These are phyloP conservation scores for Crotalaria pallida DNA, from an alignment of 306 rosid species.

Conservation along the genomic window DNA sequence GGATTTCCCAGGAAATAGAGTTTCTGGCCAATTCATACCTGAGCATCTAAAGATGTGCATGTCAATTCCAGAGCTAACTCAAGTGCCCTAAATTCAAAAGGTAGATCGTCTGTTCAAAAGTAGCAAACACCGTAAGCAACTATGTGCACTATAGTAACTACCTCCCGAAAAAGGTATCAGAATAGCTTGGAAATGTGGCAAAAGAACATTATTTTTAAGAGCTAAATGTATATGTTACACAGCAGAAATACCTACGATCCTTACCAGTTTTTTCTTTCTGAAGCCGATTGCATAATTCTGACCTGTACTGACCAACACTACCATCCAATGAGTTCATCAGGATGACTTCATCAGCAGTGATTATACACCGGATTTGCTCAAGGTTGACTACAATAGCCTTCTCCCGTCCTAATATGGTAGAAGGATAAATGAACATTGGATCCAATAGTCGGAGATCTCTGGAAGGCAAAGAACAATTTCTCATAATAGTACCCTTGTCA, in stretches of 20 bases:
- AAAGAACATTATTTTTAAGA: not conserved
- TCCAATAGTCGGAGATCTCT: constrained; percentile 93
- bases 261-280: constrained; percentile 69
- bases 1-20: not conserved
- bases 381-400: constrained; percentile 91
- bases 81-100: constrained; percentile 87
- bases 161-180: not conserved
- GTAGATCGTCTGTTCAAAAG: constrained; percentile 79
- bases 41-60: constrained; percentile 86
- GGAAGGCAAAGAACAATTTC: constrained; percentile 80
- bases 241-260: constrained; percentile 5
- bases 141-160: not conserved
- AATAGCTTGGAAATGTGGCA: not conserved
- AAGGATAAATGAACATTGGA: constrained; percentile 88
- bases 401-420: constrained; percentile 80
- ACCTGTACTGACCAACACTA: constrained; percentile 66
- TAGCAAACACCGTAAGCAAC: constrained; percentile 28
- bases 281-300: constrained; percentile 73
- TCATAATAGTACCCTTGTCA: constrained; percentile 92
- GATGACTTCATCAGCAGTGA: constrained; percentile 87
- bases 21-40: constrained; percentile 45
- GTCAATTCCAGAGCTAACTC: constrained; percentile 91
- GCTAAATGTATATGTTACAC: constrained; percentile 16
- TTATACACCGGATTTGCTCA: constrained; percentile 90
- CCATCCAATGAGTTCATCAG: constrained; percentile 91